Percentiles rank a stretch among this genome's conserved stretches.
Evolutionary conservation across 164 flowering plant species (phyloP).

Genomic region (Nymphaea thermarum): DNA sequence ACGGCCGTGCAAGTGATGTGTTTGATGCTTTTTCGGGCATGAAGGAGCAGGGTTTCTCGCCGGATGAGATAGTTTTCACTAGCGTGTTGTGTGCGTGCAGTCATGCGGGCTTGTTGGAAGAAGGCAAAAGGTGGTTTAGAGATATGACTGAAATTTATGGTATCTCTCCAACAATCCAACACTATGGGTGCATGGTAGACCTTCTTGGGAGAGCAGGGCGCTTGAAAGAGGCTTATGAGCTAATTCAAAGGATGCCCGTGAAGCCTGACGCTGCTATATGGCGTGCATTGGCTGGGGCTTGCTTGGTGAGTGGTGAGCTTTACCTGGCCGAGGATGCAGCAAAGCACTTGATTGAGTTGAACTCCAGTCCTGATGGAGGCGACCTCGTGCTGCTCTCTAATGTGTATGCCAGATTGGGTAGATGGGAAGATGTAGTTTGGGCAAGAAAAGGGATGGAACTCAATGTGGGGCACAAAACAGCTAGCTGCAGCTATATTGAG

Average conservation of each 20-base stretch:
- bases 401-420: constrained; percentile 4
- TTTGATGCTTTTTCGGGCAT: constrained; percentile 6
- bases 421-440: constrained; percentile 2
- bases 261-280: constrained; percentile 13
- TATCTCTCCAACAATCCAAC: constrained; percentile 11
- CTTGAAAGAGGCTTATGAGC: constrained; percentile 10
- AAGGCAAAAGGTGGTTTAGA: constrained; percentile 9
- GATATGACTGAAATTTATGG: constrained; percentile 7
- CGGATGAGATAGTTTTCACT: constrained; percentile 13
- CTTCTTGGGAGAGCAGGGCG: constrained; percentile 10
- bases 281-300: constrained; percentile 11
- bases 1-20: constrained; percentile 10
- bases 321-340: constrained; percentile 5
- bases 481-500: neutral
- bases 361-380: constrained; percentile 6
- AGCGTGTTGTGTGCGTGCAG: constrained; percentile 14
- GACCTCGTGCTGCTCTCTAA: constrained; percentile 10
- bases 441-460: neutral
- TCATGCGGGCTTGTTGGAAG: constrained; percentile 12
- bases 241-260: constrained; percentile 9
- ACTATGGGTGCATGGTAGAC: constrained; percentile 19
- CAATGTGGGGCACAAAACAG: neutral
- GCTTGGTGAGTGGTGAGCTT: constrained; percentile 6
- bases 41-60: constrained; percentile 8
- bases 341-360: neutral